Evolutionary conservation across 2,329 filamentous ascomycete genomes (phyloP).

Genomic region (Sporothrix luriei): DNA sequence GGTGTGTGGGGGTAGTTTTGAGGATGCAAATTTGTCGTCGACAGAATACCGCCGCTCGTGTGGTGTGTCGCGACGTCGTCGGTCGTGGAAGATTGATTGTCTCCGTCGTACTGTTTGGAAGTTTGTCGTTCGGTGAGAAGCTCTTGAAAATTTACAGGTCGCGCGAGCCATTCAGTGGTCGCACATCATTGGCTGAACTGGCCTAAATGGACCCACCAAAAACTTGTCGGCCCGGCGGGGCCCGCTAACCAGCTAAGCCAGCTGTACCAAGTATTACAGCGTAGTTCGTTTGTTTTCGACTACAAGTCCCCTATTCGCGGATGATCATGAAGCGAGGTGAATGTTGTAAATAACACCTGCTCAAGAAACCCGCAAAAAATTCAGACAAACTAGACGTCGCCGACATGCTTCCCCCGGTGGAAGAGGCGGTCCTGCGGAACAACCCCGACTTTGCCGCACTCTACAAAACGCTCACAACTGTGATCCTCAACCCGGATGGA

Average conservation of each 20-base stretch:
- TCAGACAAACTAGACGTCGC: background rate
- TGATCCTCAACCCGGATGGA: constrained; percentile 59
- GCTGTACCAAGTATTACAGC: too few relatives aligned
- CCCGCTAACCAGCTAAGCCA: constrained; percentile 18
- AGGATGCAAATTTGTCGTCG: too few relatives aligned
- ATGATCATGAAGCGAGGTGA: background rate
- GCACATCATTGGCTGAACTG: background rate
- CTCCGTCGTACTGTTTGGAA: background rate
- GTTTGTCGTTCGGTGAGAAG: background rate
- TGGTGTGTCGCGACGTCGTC: background rate
- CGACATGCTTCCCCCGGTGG: constrained; percentile 61
- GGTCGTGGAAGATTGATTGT: background rate
- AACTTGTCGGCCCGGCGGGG: constrained; percentile 23
- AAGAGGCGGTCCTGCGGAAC: constrained; percentile 55
- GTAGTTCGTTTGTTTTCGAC: background rate
- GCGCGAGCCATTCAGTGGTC: background rate
- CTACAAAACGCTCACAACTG: constrained; percentile 57
- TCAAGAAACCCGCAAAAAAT: background rate
- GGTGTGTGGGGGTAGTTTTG: background rate
- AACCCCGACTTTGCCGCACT: constrained; percentile 65
- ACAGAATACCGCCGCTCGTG: background rate
- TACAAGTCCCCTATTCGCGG: background rate
- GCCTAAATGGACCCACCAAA: background rate
- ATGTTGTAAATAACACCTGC: background rate
- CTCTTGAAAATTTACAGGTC: constrained; percentile 30